A percentile compares a stretch with the other conserved stretches of the same genome.
phyloP scores from a whole-genome alignment of 2,329 filamentous ascomycete species.

The Elsinoe arachidis region DNA sequence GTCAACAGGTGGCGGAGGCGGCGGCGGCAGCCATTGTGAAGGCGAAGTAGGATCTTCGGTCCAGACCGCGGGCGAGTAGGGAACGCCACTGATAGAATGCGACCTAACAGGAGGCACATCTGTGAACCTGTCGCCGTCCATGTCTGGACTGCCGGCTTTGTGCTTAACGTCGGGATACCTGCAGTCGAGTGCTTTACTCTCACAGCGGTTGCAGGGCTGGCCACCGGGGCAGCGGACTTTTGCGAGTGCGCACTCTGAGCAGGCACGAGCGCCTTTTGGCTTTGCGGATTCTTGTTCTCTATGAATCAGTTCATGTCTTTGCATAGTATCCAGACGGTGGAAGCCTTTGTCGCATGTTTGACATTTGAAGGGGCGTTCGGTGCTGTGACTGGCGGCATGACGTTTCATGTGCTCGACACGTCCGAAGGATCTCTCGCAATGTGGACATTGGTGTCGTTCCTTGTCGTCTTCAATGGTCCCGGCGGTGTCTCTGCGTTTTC shows the following conservation, averaged over 20 bases:
- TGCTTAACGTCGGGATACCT: conserved; percentile 19
- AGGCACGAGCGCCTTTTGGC: conserved; percentile 22
- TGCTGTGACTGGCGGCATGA: conserved; percentile 21
- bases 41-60: conserved; percentile 9
- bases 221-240: conserved; percentile 26
- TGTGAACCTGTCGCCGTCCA: not conserved
- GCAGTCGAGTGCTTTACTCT: conserved; percentile 19
- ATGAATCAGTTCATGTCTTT: conserved; percentile 22
- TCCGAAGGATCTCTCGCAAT: conserved; percentile 20
- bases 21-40: conserved; percentile 12
- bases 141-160: conserved; percentile 10
- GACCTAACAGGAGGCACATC: not conserved
- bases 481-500: conserved; percentile 12
- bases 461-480: conserved; percentile 12
- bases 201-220: conserved; percentile 22
- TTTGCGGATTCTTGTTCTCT: conserved; percentile 17
- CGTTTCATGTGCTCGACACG: conserved; percentile 22
- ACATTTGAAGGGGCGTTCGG: conserved; percentile 20
- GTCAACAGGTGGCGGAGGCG: conserved; percentile 6
- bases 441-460: conserved; percentile 17
- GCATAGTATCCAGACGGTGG: conserved; percentile 22
- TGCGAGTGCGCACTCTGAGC: conserved; percentile 22
- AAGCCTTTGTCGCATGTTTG: conserved; percentile 21
- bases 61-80: conserved; percentile 12
- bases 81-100: conserved; percentile 5